Base-by-base conservation (phyloP, 192 early-diverging fungal genomes). In the Rhizophagus clarus region DNA sequence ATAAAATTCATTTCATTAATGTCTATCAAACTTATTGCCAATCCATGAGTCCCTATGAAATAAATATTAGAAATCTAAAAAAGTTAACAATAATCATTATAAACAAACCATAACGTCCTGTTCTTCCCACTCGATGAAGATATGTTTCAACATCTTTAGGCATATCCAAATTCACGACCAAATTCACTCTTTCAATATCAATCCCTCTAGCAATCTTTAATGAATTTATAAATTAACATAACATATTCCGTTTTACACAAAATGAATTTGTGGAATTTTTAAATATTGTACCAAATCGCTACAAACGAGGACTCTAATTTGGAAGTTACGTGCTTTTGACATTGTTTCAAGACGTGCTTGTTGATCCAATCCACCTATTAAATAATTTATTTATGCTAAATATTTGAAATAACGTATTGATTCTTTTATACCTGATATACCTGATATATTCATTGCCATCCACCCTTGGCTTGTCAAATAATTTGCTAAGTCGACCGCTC, bases 111-210 rank as follows among this genome's bases (percentile, higher is more conserved):
- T 94, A 94, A 40, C 95, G 87, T 51, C 93, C 95, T 29, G 94
- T 94, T 17, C 95, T 84, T 4, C 95, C 95, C 12, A 94, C 88
- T 22, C 95, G 88, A 69, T 96, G 95, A 12, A 94, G 83, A 74
- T 96, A 96, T 81, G 88, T 88, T 80, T 88, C 87, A 75, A 91
- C 86, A 63, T 93, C 86, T 31, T 81, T 86, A 8, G 95, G 93
- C 60, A 92, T 87, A 71, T 96, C 95, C 81, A 94, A 88, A 79
- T 94, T 93, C 47, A 96, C 83, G 0, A 96, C 94, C 31, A 89
- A 80, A 28, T 88, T 85, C 15, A 96, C 91, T 68, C 88, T 83
- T 37, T 92, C 91, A 71, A 96, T 89, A 81, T 96, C 94, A 72
- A 96, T 83, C 1, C 95, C 95, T 22, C 95, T 80, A 2, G 85